phyloP scores from a whole-genome alignment of 2,329 filamentous ascomycete species.

The Ceratocystis smalleyi region DNA sequence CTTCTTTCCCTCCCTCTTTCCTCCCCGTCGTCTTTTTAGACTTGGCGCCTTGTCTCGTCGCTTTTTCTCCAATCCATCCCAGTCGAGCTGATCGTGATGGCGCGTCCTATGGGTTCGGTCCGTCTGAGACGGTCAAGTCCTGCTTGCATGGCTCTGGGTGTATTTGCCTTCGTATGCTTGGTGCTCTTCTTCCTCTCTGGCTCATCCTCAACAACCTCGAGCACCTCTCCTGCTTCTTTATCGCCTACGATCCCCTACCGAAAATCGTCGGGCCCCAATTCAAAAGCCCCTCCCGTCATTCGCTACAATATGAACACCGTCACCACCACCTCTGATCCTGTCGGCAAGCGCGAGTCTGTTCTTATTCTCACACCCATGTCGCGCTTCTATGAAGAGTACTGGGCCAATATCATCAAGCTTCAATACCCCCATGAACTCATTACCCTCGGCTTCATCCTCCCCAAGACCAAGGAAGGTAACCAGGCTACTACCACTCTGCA shows the following conservation, averaged over 20 bases:
- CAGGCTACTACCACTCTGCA: constrained; percentile 69
- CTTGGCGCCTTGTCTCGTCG: background rate
- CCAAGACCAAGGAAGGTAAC: constrained; percentile 85
- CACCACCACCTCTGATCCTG: constrained; percentile 61
- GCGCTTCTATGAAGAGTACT: constrained; percentile 86
- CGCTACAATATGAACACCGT: constrained; percentile 94
- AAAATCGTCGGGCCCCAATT: constrained; percentile 32
- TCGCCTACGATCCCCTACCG: constrained; percentile 38
- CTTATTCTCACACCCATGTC: constrained; percentile 87
- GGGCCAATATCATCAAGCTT: constrained; percentile 77
- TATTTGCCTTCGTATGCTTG: constrained; percentile 56
- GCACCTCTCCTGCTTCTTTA: constrained; percentile 23
- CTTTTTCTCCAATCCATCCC: background rate
- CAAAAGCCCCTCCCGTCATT: constrained; percentile 63
- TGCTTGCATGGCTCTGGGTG: constrained; percentile 54
- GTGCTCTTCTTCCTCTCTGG: constrained; percentile 43
- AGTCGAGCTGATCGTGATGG: constrained; percentile 27
- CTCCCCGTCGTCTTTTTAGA: background rate
- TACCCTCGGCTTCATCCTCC: constrained; percentile 87
- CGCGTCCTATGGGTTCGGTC: constrained; percentile 44
- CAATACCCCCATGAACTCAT: constrained; percentile 88
- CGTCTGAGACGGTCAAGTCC: constrained; percentile 71
- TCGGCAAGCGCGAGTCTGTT: constrained; percentile 67
- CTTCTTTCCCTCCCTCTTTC: background rate
- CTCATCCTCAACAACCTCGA: constrained; percentile 29